Conservation (phyloP, 2,329 filamentous ascomycete species). For the Trichophyton rubrum region DNA sequence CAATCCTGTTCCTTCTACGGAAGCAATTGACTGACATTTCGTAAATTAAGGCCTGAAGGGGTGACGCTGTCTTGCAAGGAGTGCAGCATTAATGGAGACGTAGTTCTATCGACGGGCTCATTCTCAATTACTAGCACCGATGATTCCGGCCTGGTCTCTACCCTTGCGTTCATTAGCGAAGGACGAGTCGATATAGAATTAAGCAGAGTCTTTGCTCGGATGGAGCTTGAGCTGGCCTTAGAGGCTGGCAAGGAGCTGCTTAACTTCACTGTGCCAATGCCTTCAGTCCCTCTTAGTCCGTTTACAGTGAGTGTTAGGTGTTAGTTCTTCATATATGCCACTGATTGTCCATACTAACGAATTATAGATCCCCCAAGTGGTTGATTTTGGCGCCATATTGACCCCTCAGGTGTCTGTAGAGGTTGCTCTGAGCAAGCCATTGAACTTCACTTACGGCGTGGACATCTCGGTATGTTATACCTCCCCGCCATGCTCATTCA, state of each 20-base stretch:
- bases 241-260: constrained; percentile 7
- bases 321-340: background rate
- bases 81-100: constrained; percentile 13
- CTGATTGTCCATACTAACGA: background rate
- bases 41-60: constrained; percentile 11
- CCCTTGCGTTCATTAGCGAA: constrained; percentile 14
- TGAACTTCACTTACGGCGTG: constrained; percentile 16
- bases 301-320: constrained; percentile 12
- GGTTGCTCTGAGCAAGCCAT: constrained; percentile 8
- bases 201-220: constrained; percentile 13
- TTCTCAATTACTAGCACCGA: constrained; percentile 11
- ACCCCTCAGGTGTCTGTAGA: constrained; percentile 10
- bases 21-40: background rate
- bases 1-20: background rate
- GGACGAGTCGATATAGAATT: constrained; percentile 14
- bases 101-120: constrained; percentile 14
- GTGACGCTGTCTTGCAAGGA: constrained; percentile 15
- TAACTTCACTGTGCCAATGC: constrained; percentile 14
- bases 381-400: constrained; percentile 14
- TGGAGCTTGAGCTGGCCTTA: constrained; percentile 15
- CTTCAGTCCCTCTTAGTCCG: constrained; percentile 14
- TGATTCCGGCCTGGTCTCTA: constrained; percentile 6
- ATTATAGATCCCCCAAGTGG: constrained; percentile 15
- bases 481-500: no score
- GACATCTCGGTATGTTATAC: constrained; percentile 12